Conservation (phyloP, 257 asterid genomes). For the Lantana camara region DNA sequence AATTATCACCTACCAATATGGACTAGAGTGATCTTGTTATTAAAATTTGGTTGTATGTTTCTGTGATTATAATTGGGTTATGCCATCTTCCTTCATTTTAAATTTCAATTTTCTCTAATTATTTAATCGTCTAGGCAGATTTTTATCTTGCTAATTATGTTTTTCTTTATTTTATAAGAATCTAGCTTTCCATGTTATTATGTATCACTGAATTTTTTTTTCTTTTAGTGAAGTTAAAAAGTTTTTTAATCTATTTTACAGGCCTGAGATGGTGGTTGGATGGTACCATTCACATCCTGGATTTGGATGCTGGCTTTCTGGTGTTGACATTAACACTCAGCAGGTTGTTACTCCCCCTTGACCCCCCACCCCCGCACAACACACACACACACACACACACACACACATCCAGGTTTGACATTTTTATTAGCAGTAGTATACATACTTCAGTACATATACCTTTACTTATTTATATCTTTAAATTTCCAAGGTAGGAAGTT, state of each 20-base stretch:
- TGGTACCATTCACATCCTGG: constrained; percentile 83
- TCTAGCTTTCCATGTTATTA: neutral
- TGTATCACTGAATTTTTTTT: neutral
- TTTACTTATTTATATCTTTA: neutral
- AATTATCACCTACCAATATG: neutral
- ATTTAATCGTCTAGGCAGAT: too few relatives aligned
- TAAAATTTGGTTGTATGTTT: neutral
- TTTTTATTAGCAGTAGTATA: neutral
- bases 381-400: too few relatives aligned
- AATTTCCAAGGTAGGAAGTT: neutral
- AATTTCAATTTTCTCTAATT: neutral
- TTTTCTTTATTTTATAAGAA: too few relatives aligned
- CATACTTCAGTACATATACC: neutral
- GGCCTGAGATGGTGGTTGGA: constrained; percentile 82
- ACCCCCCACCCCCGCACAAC: too few relatives aligned
- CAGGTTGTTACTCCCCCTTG: constrained; percentile 47
- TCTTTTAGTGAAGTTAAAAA: constrained; percentile 12
- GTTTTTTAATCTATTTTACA: constrained; percentile 21
- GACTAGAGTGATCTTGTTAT: neutral
- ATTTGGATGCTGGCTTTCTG: constrained; percentile 76
- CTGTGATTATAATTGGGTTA: neutral
- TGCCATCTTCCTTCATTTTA: neutral
- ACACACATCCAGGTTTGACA: neutral
- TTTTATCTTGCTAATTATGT: too few relatives aligned
- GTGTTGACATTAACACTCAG: constrained; percentile 69